A percentile compares a stretch with the other conserved stretches of the same genome.
phyloP scores from a whole-genome alignment of 2,329 filamentous ascomycete species.

The Cadophora luteo-olivacea region DNA sequence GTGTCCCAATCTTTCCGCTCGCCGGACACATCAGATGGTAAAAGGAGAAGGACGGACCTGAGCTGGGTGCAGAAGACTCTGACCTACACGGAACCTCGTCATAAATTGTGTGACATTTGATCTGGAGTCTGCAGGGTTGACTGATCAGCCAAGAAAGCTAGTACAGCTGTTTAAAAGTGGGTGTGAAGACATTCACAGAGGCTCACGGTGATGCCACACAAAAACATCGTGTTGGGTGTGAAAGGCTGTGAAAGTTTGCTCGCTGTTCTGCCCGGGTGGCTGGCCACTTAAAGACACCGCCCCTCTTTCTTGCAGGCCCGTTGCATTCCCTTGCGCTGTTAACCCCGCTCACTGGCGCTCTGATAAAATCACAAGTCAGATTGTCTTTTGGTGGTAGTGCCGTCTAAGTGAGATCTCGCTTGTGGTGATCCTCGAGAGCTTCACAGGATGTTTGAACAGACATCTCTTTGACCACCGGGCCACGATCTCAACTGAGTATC shows the following conservation, averaged over 20 bases:
- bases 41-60: no score
- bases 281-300: conserved; percentile 32
- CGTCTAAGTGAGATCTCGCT: conserved; percentile 32
- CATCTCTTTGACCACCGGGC: conserved; percentile 23
- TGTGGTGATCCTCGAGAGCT: conserved; percentile 25
- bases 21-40: background rate
- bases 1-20: background rate
- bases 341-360: conserved; percentile 15
- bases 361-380: conserved; percentile 29
- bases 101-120: conserved; percentile 35
- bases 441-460: conserved; percentile 15
- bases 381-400: conserved; percentile 30
- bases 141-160: conserved; percentile 16
- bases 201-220: conserved; percentile 24
- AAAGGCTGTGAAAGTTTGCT: conserved; percentile 30
- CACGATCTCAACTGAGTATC: conserved; percentile 14
- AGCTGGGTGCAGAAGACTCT: no score
- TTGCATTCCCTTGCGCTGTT: conserved; percentile 25
- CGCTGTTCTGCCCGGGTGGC: background rate
- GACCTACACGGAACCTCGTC: conserved; percentile 16
- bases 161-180: background rate
- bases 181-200: conserved; percentile 33
- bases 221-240: conserved; percentile 28
- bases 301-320: conserved; percentile 30
- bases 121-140: conserved; percentile 28